These are phyloP conservation scores for Albizia julibrissin DNA, from an alignment of 306 rosid genomes.

Conservation along the genomic window DNA sequence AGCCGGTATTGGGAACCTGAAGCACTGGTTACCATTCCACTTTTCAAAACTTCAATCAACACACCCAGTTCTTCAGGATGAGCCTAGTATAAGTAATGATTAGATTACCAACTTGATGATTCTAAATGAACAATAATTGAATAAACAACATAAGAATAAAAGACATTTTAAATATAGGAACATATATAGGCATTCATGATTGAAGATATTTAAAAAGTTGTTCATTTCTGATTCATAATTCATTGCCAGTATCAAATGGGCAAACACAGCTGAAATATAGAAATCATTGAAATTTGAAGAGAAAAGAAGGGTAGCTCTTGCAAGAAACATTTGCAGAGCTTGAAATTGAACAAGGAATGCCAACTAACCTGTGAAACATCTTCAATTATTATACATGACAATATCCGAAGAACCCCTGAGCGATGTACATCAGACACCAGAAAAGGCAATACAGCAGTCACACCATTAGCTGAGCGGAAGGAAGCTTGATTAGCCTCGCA, in stretches of 20 bases:
- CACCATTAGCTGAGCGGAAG: slow-evolving; percentile 85
- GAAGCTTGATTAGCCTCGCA: slow-evolving; percentile 81
- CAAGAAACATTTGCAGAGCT: neutral
- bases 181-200: slow-evolving; percentile 12
- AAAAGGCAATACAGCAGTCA: slow-evolving; percentile 79
- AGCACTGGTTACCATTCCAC: slow-evolving; percentile 76
- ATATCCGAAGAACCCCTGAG: slow-evolving; percentile 83
- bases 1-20: slow-evolving; percentile 67
- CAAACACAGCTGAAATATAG: slow-evolving; percentile 16
- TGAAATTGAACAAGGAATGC: neutral
- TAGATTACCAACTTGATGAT: slow-evolving; percentile 33
- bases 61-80: slow-evolving; percentile 75
- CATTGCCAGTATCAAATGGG: slow-evolving; percentile 3
- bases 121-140: slow-evolving; percentile 30
- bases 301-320: neutral
- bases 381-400: slow-evolving; percentile 90
- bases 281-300: neutral
- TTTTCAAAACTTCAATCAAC: slow-evolving; percentile 66
- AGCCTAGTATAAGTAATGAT: slow-evolving; percentile 29
- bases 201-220: slow-evolving; percentile 9
- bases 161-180: slow-evolving; percentile 28
- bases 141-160: slow-evolving; percentile 11
- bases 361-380: slow-evolving; percentile 47
- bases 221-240: slow-evolving; percentile 2
- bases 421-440: slow-evolving; percentile 88